These are phyloP conservation scores for Tylopilus subfusipes DNA, from an alignment of 768 basidiomycete species.

Conservation along the genomic window DNA sequence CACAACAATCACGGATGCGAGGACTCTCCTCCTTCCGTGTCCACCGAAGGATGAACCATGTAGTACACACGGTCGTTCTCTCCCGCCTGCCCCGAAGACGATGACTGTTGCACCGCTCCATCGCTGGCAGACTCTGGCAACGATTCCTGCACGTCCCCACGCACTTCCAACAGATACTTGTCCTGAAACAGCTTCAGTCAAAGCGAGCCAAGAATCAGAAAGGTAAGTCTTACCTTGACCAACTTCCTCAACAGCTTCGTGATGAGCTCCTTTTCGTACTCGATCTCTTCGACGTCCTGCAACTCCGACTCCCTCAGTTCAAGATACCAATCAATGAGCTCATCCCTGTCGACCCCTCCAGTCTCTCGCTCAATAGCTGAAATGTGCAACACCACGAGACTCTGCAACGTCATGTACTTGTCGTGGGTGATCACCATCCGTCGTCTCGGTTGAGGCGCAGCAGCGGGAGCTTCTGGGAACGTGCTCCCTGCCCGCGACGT, in stretches of 20 bases:
- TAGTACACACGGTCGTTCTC: slow-evolving; percentile 73
- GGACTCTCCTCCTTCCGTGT: slow-evolving; percentile 52
- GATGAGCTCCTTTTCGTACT: slow-evolving; percentile 87
- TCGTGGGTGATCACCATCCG: slow-evolving; percentile 96
- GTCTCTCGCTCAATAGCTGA: slow-evolving; percentile 71
- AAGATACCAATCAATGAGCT: slow-evolving; percentile 95
- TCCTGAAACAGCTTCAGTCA: slow-evolving; percentile 46
- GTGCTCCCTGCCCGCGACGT: slow-evolving; percentile 29
- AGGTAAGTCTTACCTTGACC: slow-evolving; percentile 63
- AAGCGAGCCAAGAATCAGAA: neutral
- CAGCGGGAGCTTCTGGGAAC: slow-evolving; percentile 30
- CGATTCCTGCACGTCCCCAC: slow-evolving; percentile 79
- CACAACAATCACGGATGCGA: slow-evolving; percentile 27
- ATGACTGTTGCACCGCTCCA: slow-evolving; percentile 45
- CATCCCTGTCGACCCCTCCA: slow-evolving; percentile 80
- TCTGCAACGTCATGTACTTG: slow-evolving; percentile 88
- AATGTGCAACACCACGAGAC: slow-evolving; percentile 81
- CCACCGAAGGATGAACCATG: slow-evolving; percentile 88
- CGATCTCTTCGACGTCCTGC: slow-evolving; percentile 79
- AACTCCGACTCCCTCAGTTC: slow-evolving; percentile 85
- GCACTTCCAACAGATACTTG: slow-evolving; percentile 78
- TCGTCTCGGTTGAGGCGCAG: slow-evolving; percentile 50
- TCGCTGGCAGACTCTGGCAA: slow-evolving; percentile 61
- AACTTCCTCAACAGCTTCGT: slow-evolving; percentile 86
- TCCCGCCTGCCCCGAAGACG: slow-evolving; percentile 48